Percentiles rank a stretch among this genome's conserved stretches.
Conservation (phyloP, 1,284 basidiomycete genomes). For the Cerrena zonata region DNA sequence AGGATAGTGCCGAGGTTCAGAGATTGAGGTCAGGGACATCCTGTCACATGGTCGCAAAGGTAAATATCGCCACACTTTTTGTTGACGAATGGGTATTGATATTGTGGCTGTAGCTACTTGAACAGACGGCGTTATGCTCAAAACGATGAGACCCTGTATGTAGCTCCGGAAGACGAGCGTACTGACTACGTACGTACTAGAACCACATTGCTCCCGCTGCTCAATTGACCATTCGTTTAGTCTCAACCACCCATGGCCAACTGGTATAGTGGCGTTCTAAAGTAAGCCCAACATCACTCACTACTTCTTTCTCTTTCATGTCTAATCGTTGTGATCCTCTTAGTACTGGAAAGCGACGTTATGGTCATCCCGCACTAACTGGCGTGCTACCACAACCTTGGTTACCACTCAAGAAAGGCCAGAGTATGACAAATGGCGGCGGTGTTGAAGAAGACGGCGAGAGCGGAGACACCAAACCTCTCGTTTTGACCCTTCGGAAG, state of each 20-base stretch:
- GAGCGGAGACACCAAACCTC: conserved; percentile 43
- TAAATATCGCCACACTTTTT: conserved; percentile 25
- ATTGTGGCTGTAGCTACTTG: conserved; percentile 64
- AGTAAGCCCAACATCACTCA: conserved; percentile 51
- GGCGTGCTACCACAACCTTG: conserved; percentile 86
- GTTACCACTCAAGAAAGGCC: conserved; percentile 80
- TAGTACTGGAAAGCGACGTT: conserved; percentile 73
- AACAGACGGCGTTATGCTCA: conserved; percentile 81
- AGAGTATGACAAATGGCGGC: conserved; percentile 57
- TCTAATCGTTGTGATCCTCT: too few relatives aligned
- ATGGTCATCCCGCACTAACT: conserved; percentile 86
- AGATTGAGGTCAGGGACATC: conserved; percentile 69
- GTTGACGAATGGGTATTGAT: neutral
- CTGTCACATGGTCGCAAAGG: conserved; percentile 82
- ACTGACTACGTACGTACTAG: conserved; percentile 74
- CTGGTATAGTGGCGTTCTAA: conserved; percentile 85
- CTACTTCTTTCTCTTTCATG: too few relatives aligned
- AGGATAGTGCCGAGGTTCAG: conserved; percentile 71
- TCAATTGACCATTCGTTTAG: conserved; percentile 31
- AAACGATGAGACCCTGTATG: conserved; percentile 91
- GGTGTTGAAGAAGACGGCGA: conserved; percentile 30
- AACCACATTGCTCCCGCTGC: conserved; percentile 1
- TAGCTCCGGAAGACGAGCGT: conserved; percentile 82
- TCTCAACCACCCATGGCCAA: conserved; percentile 92
- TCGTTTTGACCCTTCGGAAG: conserved; percentile 70